Evolutionary conservation across 108 stramenopile genomes (phyloP), one percentile per base, ranked within the genome.

Genomic region (Epithemia pelagica): DNA sequence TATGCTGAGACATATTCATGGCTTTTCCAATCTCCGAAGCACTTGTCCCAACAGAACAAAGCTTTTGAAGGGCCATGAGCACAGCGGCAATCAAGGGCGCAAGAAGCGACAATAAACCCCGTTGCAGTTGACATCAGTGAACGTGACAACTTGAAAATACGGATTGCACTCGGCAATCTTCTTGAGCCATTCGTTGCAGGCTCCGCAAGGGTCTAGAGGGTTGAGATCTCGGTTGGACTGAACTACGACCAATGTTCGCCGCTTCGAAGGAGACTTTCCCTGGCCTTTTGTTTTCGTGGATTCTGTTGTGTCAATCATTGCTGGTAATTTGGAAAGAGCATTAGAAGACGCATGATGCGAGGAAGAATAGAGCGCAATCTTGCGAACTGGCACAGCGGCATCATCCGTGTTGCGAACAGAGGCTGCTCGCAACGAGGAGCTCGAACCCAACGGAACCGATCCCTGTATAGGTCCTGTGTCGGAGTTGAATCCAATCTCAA

Each of bases 131-230:
- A 80, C 62, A 71, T 98, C 96, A 1, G 97, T 96, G 70, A 96
- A 98, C 8, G 96, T 97, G 32, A 97, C 58, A 30, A 97, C 88
- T 62, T 83, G 82, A 72, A 98, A 98, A 59, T 94, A 86, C 7
- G 98, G 98, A 67, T 98, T 97, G 23, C 88, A 85, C 72, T 97
- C 95, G 19, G 93, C 92, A 64, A 98, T 96, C 71, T 98, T 98
- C 71, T 96, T 96, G 52, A 98, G 80, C 97, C 97, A 98, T 68
- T 97, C 96, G 66, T 86, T 96, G 80, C 97, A 98, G 8, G 96
- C 89, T 0, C 97, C 97, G 75, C 97, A 98, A 2, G 97, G 97
- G 60, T 85, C 82, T 15, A 98, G 74, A 0, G 97, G 97, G 77
- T 98, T 98, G 59, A 94, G 72, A 58, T 94, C 92, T 73, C 80